Evolutionary conservation across 2,329 filamentous ascomycete genomes (phyloP).

Genomic region (Sporothrix brunneoviolacea): DNA sequence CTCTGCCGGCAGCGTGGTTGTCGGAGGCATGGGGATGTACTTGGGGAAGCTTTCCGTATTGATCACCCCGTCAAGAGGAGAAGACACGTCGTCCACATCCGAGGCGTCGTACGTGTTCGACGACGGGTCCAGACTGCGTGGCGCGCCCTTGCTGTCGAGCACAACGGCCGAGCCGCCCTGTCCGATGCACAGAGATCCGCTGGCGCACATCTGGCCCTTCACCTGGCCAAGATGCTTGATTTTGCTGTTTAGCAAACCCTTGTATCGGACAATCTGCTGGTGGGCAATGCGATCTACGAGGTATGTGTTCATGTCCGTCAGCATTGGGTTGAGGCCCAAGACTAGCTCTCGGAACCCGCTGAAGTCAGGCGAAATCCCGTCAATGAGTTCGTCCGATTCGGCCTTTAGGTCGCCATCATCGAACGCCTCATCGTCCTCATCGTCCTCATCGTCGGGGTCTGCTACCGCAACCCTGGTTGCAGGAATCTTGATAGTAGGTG

Average conservation of each 20-base stretch:
- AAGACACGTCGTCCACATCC: conserved; percentile 52
- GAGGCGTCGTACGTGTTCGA: conserved; percentile 49
- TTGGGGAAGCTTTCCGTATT: conserved; percentile 67
- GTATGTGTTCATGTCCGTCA: conserved; percentile 49
- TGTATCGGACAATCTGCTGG: conserved; percentile 75
- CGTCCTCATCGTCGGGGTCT: conserved; percentile 43
- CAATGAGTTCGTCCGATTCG: conserved; percentile 55
- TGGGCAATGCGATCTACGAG: conserved; percentile 76
- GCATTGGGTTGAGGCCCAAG: conserved; percentile 63
- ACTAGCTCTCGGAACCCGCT: conserved; percentile 74
- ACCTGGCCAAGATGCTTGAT: conserved; percentile 62
- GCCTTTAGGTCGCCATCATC: conserved; percentile 57
- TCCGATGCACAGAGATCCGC: conserved; percentile 56
- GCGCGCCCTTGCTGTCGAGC: conserved; percentile 53
- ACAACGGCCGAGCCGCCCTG: conserved; percentile 59
- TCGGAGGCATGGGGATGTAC: conserved; percentile 77
- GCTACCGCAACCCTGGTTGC: conserved; percentile 12
- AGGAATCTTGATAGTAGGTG: conserved; percentile 14
- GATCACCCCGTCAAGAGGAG: conserved; percentile 62
- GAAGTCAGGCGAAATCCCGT: conserved; percentile 63
- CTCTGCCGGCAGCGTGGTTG: conserved; percentile 68
- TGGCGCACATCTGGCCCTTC: conserved; percentile 48
- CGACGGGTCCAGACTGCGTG: conserved; percentile 51
- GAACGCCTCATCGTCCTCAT: conserved; percentile 55
- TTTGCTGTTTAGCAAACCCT: conserved; percentile 62